Conservation (phyloP, 306 rosid genomes). For the Medicago lupulina region DNA sequence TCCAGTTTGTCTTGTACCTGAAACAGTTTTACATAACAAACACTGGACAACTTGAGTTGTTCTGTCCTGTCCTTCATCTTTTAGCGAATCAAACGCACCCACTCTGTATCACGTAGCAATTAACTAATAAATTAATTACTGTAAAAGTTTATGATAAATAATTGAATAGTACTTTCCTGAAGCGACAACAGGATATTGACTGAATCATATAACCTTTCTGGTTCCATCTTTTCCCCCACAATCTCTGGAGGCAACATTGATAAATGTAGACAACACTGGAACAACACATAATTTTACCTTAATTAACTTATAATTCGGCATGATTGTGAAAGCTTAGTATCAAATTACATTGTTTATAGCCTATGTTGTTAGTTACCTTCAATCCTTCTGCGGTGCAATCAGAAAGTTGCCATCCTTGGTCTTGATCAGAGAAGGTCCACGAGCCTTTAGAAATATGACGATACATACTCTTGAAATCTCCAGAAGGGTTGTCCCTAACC, state of each 20-base stretch:
- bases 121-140: too few species aligned
- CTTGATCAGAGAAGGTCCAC: conserved; percentile 83
- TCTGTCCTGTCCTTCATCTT: too few species aligned
- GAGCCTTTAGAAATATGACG: conserved; percentile 81
- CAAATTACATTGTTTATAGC: too few species aligned
- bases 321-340: too few species aligned
- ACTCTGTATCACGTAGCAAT: too few species aligned
- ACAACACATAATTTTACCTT: neutral
- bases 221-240: conserved; percentile 73
- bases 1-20: too few species aligned
- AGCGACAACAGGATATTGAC: conserved; percentile 70
- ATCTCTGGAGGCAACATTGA: conserved; percentile 64
- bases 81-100: too few species aligned
- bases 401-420: conserved; percentile 90
- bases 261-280: conserved; percentile 68
- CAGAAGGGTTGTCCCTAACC: conserved; percentile 58
- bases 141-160: too few species aligned
- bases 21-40: too few species aligned
- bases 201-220: conserved; percentile 60
- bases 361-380: conserved; percentile 49
- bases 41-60: too few species aligned
- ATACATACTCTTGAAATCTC: conserved; percentile 65
- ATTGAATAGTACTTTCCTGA: conserved; percentile 43
- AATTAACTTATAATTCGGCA: too few species aligned
- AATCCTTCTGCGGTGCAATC: conserved; percentile 81